Conservation (phyloP, 2,329 filamentous ascomycete genomes). For the Penicillium occitanis region DNA sequence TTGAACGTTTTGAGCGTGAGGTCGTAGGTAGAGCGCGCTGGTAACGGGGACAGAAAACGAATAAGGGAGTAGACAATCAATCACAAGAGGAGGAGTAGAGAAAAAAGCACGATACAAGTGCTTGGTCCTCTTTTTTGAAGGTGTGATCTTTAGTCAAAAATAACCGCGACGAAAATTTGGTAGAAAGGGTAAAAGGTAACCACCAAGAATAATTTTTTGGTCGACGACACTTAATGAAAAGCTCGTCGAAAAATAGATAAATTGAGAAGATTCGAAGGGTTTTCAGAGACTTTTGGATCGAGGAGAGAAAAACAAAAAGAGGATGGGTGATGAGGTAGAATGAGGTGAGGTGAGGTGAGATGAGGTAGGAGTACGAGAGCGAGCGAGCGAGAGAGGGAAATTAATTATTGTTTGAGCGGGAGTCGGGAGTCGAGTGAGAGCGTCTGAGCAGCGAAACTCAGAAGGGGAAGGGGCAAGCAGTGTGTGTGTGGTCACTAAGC, state of each 20-base stretch:
- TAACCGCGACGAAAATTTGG: conserved; percentile 21
- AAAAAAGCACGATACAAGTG: conserved; percentile 18
- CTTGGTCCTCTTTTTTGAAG: background rate
- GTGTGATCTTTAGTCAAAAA: conserved; percentile 20
- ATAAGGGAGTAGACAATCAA: conserved; percentile 1
- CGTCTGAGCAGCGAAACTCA: conserved; percentile 9
- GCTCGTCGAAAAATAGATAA: conserved; percentile 41
- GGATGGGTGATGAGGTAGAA: conserved; percentile 22
- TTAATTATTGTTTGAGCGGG: conserved; percentile 15
- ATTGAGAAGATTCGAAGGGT: conserved; percentile 26
- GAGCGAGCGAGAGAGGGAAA: conserved; percentile 11
- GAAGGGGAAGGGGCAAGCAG: background rate
- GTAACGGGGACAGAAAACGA: conserved; percentile 1
- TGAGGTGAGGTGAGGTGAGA: conserved; percentile 24
- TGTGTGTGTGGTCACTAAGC: background rate
- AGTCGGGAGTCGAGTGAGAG: conserved; percentile 14
- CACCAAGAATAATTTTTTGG: conserved; percentile 27
- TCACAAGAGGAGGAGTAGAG: background rate
- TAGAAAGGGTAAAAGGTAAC: background rate
- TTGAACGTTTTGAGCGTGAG: background rate
- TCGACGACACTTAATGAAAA: conserved; percentile 55
- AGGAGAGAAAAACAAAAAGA: conserved; percentile 12
- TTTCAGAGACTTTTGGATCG: conserved; percentile 19
- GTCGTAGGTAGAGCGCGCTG: conserved; percentile 8
- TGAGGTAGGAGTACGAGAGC: conserved; percentile 19